Evolutionary conservation across 768 basidiomycete genomes (phyloP), one percentile per base, ranked within the genome.

Genomic region (Pleurotus citrinopileatus): DNA sequence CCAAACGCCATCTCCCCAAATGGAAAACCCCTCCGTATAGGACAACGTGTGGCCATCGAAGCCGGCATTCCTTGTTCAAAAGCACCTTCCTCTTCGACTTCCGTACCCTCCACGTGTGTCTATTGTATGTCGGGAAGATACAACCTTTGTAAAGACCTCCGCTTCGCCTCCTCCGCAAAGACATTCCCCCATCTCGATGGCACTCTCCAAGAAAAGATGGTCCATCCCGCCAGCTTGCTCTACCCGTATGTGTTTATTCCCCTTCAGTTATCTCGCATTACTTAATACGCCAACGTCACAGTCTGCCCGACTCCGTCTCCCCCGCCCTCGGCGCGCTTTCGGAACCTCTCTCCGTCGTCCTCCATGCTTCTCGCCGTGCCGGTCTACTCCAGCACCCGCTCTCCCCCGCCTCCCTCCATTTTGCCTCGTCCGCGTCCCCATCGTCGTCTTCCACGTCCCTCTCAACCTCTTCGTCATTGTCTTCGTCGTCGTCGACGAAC

Each of bases 131-230:
- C 81, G 57, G 90, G 89, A 12, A 82, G 92, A 19, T 98, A 98
- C 75, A 98, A 98, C 73, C 82, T 98, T 55, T 98, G 95, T 79
- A 85, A 86, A 57, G 74, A 77, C 60, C 84, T 98, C 84, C 83
- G 90, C 60, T 98, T 98, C 74, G 89, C 89, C 60, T 86, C 84
- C 57, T 89, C 86, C 55, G 95, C 95, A 40, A 89, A 94, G 65
- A 90, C 90, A 22, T 94, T 87, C 69, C 95, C 95, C 48, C 95
- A 98, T 65, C 77, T 87, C 25, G 95, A 98, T 61, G 95, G 95
- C 6, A 96, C 94, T 9, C 81, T 98, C 27, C 91, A 94, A 67
- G 80, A 83, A 46, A 75, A 78, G 59, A 90, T 98, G 80, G 93
- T 91, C 70, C 94, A 96, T 69, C 95, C 94, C 15, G 87, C 83